Conservation (phyloP, 306 rosid genomes). For the Astragalus membranaceus region DNA sequence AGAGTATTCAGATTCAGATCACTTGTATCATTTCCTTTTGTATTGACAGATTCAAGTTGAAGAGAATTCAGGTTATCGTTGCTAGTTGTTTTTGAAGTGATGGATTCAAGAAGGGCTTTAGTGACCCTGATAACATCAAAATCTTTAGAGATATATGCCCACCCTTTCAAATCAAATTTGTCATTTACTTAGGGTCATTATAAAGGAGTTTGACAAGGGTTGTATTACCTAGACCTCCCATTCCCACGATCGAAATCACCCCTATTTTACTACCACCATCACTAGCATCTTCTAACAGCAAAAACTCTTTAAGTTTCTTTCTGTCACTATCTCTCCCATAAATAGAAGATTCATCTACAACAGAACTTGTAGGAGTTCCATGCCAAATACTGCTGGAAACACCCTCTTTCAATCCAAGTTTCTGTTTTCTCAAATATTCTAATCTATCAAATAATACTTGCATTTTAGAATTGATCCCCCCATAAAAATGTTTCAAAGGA, state of each 20-base stretch:
- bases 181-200: background rate
- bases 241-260: too few relatives aligned
- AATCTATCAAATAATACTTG: background rate
- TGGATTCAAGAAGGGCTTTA: background rate
- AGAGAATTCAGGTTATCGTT: slow-evolving; percentile 24
- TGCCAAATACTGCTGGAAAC: background rate
- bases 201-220: too few relatives aligned
- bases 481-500: slow-evolving; percentile 16
- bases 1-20: background rate
- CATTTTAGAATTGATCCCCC: slow-evolving; percentile 23
- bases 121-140: background rate
- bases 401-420: background rate
- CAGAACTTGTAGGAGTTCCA: too few relatives aligned
- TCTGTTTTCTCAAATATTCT: background rate
- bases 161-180: background rate
- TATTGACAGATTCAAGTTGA: background rate
- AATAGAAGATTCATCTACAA: too few relatives aligned
- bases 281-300: too few relatives aligned
- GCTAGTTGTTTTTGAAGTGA: background rate
- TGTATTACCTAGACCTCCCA: background rate
- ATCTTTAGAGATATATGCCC: background rate
- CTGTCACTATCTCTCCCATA: too few relatives aligned
- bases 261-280: too few relatives aligned
- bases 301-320: too few relatives aligned
- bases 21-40: background rate